Base-by-base conservation (phyloP, 768 basidiomycete genomes). In the Suillus luteus region DNA sequence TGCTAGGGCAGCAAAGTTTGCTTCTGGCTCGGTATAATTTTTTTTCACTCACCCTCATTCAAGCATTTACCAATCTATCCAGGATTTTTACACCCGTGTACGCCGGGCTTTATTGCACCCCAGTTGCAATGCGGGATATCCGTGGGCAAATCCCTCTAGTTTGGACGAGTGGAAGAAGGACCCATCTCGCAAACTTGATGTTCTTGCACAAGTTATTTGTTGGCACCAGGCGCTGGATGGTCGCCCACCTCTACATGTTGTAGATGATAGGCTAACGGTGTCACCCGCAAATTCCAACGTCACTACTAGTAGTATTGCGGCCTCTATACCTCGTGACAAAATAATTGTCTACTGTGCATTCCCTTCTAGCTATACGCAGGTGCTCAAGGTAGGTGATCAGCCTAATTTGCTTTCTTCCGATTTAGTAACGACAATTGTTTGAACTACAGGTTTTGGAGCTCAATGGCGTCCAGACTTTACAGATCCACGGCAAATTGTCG, bases 51-150 rank as follows among this genome's bases (percentile, higher is more conserved):
- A 31, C 31, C 3, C 19, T 46, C 2, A 0, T 46, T 46, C 4
- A 11, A n/a, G 10, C 10, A 0, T 46, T n/a, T 11, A 22, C n/a
- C 0, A 5, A 19, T n/a, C 41, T n/a, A 1, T n/a, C 10, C 4
- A 46, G 44, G n/a, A 46, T 11, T 46, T 46, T 2, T n/a, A 46
- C 5, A n/a, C 9, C 19, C 3, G 10, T 1, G 10, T 46, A 1
- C 44, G n/a, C 4, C 5, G 44, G 9, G 43, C 43, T 10, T 44
- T 44, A 44, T 44, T 44, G 43, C 43, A 44, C 4, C 19, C 43
- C 2, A 44, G 43, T 19, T 44, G 43, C 1, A 44, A 44, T 10
- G 1, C 19, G 0, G 44, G n/a, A 22, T 46, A 46, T 46, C 44
- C n/a, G 2, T 46, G 44, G 44, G n/a, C n/a, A 10, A 46, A 46